Evolutionary conservation across 306 rosid genomes (phyloP), one percentile per base, ranked within the genome.

Genomic region (Delonix regia): DNA sequence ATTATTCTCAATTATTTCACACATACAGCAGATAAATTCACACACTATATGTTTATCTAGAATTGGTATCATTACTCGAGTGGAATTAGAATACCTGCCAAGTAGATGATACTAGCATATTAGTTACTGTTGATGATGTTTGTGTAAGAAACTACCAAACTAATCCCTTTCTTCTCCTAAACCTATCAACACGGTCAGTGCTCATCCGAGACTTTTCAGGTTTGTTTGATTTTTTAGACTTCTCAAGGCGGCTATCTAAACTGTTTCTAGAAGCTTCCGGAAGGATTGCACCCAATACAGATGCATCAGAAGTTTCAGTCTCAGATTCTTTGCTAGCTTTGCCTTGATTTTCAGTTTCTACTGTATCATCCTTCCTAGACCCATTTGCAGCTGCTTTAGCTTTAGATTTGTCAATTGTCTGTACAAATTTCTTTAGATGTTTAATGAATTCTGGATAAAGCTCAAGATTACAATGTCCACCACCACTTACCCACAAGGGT

Each of bases 261-360:
- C 98, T 94, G 97, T 94, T 94, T 71, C 98, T 89, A 83, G 97
- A 92, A 77, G 90, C 92, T 83, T 94, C 97, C 1, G 93, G 97
- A 85, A 82, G 74, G 80, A 90, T 87, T 14, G 86, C 36, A 71
- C 79, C 83, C 83, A 83, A 63, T 74, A 87, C 88, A 41, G 84
- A 70, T 44, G 94, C 79, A 86, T 86, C 84, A 19, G 92, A 82
- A 51, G 91, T 69, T 71, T 88, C 97, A 66, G 65, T 73, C 76
- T 90, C 95, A 9, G 93, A 42, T 47, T 81, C 87, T 85, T 90
- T 83, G 80, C 76, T 89, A 69, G 83, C 80, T 86, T 88, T 83
- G 74, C 67, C 87, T 78, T 85, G 78, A 71, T 11, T 75, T 70
- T 86, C 92, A 55, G 86, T 78, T 69, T 90, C 91, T 75, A 69